These are phyloP conservation scores for Mycena pura DNA, from an alignment of 768 basidiomycete species.

Conservation along the genomic window DNA sequence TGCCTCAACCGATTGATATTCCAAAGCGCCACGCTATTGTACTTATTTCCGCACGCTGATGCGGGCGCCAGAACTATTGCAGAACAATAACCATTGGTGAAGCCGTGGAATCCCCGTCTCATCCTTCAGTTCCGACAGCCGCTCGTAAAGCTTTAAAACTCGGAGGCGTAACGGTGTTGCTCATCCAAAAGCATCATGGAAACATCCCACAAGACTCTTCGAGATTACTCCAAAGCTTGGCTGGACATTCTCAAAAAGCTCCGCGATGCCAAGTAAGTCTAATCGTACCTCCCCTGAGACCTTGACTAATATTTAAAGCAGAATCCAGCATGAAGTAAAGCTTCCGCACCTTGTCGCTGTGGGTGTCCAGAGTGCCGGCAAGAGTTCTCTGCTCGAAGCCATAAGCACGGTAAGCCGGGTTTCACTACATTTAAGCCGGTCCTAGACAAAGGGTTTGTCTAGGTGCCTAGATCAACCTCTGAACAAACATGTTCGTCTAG, in stretches of 20 bases:
- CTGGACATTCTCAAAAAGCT: slow-evolving; percentile 13
- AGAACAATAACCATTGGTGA: background rate
- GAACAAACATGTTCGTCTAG: no score
- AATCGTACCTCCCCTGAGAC: background rate
- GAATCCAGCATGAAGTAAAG: slow-evolving; percentile 10
- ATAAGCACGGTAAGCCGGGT: slow-evolving; percentile 14
- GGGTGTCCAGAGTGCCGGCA: slow-evolving; percentile 7
- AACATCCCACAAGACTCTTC: background rate
- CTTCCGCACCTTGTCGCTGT: slow-evolving; percentile 12
- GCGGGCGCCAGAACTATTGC: background rate
- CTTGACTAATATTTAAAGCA: background rate
- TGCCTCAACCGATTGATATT: background rate
- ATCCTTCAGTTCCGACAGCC: background rate
- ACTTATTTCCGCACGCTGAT: background rate
- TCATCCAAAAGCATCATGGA: slow-evolving; percentile 1
- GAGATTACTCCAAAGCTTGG: slow-evolving; percentile 12
- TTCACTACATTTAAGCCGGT: no score
- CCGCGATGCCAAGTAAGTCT: slow-evolving; percentile 8
- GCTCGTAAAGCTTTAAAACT: slow-evolving; percentile 1
- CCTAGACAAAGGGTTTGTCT: no score
- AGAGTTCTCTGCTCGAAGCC: slow-evolving; percentile 11
- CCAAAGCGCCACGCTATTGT: background rate
- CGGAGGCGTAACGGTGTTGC: background rate
- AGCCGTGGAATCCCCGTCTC: background rate
- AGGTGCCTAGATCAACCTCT: no score